Percentiles rank a stretch among this genome's conserved stretches.
Conservation (phyloP, 176 grass and related monocot genomes). For the Rhynchospora tenuis region DNA sequence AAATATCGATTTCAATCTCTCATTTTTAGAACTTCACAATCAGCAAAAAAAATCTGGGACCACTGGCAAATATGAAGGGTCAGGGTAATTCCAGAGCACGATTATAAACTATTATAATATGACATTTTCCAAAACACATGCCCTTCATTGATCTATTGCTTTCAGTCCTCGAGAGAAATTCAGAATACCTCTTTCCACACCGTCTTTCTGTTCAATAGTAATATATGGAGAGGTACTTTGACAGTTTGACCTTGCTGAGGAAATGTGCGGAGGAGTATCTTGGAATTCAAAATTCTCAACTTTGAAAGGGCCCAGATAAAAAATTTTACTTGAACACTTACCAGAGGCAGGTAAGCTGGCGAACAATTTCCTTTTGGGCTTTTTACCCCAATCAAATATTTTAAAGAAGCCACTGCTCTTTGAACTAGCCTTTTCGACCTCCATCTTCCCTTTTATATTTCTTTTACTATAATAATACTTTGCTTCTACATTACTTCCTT, state of each 20-base stretch:
- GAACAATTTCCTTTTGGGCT: constrained; percentile 59
- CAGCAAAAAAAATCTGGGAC: background rate
- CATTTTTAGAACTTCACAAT: background rate
- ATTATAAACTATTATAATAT: background rate
- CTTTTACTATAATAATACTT: background rate
- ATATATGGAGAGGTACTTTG: background rate
- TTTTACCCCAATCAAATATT: constrained; percentile 86
- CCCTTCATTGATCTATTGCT: background rate
- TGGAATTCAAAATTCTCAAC: too few relatives aligned
- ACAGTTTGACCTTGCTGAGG: background rate
- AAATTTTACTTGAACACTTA: constrained; percentile 3
- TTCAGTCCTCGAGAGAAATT: background rate
- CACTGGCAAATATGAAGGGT: background rate
- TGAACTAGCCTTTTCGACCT: constrained; percentile 55
- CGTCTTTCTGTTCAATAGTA: too few relatives aligned
- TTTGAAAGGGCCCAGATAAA: background rate
- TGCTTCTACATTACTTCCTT: constrained; percentile 8
- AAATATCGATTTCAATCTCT: background rate
- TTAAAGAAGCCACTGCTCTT: constrained; percentile 74
- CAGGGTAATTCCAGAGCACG: background rate
- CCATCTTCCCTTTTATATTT: constrained; percentile 36
- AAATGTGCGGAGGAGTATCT: background rate
- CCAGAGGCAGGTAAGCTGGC: constrained; percentile 22
- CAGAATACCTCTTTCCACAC: background rate
- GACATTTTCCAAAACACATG: background rate